Percentiles rank a stretch among this genome's conserved stretches.
These are phyloP conservation scores for Malassezia globosa DNA, from an alignment of 1,284 basidiomycete genomes.

Conservation along the genomic window DNA sequence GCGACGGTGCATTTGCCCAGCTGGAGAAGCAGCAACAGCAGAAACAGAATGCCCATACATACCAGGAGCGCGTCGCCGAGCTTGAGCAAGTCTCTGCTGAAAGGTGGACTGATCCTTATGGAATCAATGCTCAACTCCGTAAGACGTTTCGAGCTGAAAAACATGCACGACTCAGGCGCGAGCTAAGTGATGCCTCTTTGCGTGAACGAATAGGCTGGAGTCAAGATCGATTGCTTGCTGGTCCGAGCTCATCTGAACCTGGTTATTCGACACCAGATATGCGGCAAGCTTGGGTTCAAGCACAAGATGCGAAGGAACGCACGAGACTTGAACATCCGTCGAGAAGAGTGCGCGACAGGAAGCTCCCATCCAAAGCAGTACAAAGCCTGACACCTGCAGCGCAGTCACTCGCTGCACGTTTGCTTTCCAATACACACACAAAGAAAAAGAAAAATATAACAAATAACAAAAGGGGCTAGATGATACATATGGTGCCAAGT, in stretches of 20 bases:
- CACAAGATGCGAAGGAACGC: not conserved
- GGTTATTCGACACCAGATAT: slow-evolving; percentile 8
- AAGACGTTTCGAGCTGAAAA: slow-evolving; percentile 75
- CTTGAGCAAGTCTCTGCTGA: slow-evolving; percentile 63
- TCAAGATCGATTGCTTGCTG: slow-evolving; percentile 11
- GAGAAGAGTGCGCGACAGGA: not conserved
- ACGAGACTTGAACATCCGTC: too few species aligned
- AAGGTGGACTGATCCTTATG: slow-evolving; percentile 71
- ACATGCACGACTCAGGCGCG: slow-evolving; percentile 59
- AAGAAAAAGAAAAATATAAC: too few species aligned
- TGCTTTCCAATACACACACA: too few species aligned
- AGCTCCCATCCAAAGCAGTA: not conserved
- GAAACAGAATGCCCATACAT: slow-evolving; percentile 59
- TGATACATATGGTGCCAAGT: too few species aligned
- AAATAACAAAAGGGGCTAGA: too few species aligned
- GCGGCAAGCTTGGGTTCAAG: slow-evolving; percentile 1
- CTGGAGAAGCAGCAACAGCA: slow-evolving; percentile 77
- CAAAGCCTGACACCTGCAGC: not conserved
- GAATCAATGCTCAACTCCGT: slow-evolving; percentile 61
- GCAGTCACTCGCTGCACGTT: not conserved
- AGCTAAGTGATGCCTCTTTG: slow-evolving; percentile 59
- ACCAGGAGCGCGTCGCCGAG: slow-evolving; percentile 64
- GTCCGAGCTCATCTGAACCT: slow-evolving; percentile 3
- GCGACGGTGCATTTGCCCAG: slow-evolving; percentile 70
- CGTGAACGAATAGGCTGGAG: slow-evolving; percentile 50